Evolutionary conservation across 1,284 basidiomycete genomes (phyloP), one percentile per base, ranked within the genome.

Genomic region (Inonotus obliquus): DNA sequence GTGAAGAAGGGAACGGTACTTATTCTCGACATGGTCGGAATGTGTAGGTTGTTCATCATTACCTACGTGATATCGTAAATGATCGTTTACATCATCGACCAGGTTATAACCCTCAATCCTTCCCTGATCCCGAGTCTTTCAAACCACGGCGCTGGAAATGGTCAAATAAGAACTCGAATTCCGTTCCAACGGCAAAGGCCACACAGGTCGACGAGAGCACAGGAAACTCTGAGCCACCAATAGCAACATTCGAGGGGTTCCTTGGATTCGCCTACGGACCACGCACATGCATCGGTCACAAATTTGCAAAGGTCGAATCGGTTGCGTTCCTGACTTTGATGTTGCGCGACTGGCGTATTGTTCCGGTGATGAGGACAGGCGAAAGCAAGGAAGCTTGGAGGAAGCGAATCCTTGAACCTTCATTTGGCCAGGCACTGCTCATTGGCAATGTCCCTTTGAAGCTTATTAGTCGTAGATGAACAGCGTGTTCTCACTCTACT

Each of bases 231-330:
- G n/a, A n/a, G n/a, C n/a, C n/a, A n/a, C 49, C 45, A 19, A 38
- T 29, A 39, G 59, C 29, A 51, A 59, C 63, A 25, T 49, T 52
- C 32, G 66, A 68, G 11, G 61, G 62, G 3, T 65, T 65, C 45
- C 38, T 59, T 13, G 59, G 65, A 9, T 69, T 69, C 51, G 63
- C 66, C 7, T 58, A 54, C 13, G 68, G 68, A 1, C 63, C 67
- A 1, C 63, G 67, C n/a, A 55, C 62, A 13, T 68, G 67, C 54
- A 23, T 67, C 21, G 67, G 66, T 4, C 60, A 61, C 48, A 67
- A 65, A 54, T 68, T 63, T 41, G 65, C 62, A 23, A 59, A 61
- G 49, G 62, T 61, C 25, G 65, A 66, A 41, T 63, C 47, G 13
- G 60, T 64, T 2, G 60, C 60, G n/a, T 66, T 45, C 38, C 5